phyloP scores from a whole-genome alignment of 1,284 basidiomycete species.

The Leccinum huronense region DNA sequence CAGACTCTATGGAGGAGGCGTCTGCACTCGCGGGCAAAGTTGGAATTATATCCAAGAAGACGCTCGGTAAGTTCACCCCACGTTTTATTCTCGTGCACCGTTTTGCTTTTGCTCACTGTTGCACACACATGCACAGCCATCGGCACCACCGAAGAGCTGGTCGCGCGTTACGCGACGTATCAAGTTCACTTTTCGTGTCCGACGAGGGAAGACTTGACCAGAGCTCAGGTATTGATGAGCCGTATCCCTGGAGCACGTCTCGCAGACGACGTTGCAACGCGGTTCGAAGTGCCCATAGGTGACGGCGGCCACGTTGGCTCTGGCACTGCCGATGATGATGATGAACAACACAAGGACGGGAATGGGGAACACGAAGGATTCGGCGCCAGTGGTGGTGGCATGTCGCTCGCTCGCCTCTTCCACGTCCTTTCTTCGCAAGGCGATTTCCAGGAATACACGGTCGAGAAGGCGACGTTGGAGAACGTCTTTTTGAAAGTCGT shows the following conservation, averaged over 20 bases:
- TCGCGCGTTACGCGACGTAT: constrained; percentile 67
- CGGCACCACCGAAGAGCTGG: constrained; percentile 65
- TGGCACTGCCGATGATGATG: neutral
- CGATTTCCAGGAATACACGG: constrained; percentile 62
- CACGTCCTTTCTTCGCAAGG: constrained; percentile 49
- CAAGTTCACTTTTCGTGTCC: constrained; percentile 76
- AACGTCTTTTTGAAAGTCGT: constrained; percentile 76
- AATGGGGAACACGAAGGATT: neutral
- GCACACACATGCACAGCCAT: constrained; percentile 45
- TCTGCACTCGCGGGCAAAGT: constrained; percentile 73
- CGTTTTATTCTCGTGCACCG: neutral
- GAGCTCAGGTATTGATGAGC: constrained; percentile 60
- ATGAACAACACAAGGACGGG: neutral
- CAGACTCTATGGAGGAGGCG: constrained; percentile 84
- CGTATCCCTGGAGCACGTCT: constrained; percentile 62
- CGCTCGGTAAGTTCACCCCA: constrained; percentile 52
- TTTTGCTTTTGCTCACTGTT: neutral
- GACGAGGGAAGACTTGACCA: constrained; percentile 54
- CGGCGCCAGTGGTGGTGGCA: neutral
- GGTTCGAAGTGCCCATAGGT: constrained; percentile 70
- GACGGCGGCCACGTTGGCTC: constrained; percentile 5
- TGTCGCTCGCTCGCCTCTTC: constrained; percentile 60
- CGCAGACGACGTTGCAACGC: constrained; percentile 74
- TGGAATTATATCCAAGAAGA: constrained; percentile 65
- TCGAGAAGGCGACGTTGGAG: constrained; percentile 67